Evolutionary conservation across 2,329 filamentous ascomycete species (phyloP).

Genomic region (Pestalotiopsis sp.): DNA sequence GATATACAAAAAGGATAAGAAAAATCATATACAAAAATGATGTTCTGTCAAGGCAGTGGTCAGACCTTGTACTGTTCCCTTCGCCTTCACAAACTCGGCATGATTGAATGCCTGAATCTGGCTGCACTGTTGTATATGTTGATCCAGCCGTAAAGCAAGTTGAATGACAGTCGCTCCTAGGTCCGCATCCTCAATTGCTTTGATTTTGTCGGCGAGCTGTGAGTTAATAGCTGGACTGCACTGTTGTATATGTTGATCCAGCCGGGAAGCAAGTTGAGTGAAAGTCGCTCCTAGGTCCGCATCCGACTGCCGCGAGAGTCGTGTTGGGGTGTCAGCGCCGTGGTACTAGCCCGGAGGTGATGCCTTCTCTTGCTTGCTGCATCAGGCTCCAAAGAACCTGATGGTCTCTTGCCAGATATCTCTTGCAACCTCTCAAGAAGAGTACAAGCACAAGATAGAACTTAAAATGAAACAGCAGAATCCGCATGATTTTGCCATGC

Average conservation of each 20-base stretch:
- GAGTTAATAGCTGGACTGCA: not conserved
- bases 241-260: not conserved
- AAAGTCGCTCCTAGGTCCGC: not conserved
- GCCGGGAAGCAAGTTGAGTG: not conserved
- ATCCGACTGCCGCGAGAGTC: conserved; percentile 9
- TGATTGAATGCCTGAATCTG: not conserved
- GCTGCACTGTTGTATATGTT: not conserved
- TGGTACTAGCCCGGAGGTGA: not conserved
- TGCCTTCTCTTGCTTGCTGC: no score
- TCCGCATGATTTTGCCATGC: no score
- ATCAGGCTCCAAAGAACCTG: no score
- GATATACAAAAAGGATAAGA: no score
- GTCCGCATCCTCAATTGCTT: conserved; percentile 6
- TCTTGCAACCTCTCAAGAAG: no score
- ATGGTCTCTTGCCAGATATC: no score
- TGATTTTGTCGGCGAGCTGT: conserved; percentile 4
- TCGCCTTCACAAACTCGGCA: no score
- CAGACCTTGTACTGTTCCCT: no score
- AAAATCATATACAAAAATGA: no score
- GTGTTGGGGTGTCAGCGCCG: conserved; percentile 7
- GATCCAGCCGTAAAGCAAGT: not conserved
- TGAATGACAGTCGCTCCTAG: not conserved
- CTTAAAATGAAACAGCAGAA: no score
- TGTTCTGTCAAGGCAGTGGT: no score
- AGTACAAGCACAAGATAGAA: no score